Evolutionary conservation across 805 yeast genomes (phyloP), one percentile per base, ranked within the genome.

Genomic region (Lachancea dasiensis): DNA sequence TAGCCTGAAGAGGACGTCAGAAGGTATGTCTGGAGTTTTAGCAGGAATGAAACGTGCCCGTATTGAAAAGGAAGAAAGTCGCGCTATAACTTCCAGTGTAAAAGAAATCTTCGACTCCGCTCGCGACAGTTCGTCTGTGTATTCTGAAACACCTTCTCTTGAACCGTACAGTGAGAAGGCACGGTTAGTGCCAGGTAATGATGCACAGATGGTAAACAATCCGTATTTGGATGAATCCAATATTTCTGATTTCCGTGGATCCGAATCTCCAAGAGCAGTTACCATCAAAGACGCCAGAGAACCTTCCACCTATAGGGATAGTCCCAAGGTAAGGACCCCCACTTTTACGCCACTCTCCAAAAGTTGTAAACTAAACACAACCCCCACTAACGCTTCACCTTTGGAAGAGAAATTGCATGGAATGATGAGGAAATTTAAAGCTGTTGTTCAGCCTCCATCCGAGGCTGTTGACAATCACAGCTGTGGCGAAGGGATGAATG

Each of bases 111-210:
- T 18, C 13, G 34, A 24, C 10, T 18, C 23, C 13, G 17, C 26
- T 10, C 18, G 25, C 26, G 40, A 41, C 16, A 23, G 28, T 4
- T 36, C 40, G 5, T 36, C 35, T 11, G 26, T 15, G 21, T 30
- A 30, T 17, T 36, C 40, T 7, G 35, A 31, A 18, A 19, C 26
- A 3, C 40, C 35, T 20, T 26, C 31, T 13, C 17, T 17, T 11
- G 32, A 31, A 9, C 20, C 36, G 14, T 14, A 21, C 3, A 14
- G 32, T 17, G 18, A 38, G 24, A 21, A 27, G 15, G 32, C 40
- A 4, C 17, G 28, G 8, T 17, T 25, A 20, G 18, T 30, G 36
- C 15, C 15, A 11, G 20, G 17, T 21, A 35, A 31, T 15, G 16
- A 22, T 16, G 17, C 28, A 14, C 25, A 16, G 14, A 21, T 27